Evolutionary conservation across 306 rosid genomes (phyloP).

Genomic region (Cucurbita pepo): DNA sequence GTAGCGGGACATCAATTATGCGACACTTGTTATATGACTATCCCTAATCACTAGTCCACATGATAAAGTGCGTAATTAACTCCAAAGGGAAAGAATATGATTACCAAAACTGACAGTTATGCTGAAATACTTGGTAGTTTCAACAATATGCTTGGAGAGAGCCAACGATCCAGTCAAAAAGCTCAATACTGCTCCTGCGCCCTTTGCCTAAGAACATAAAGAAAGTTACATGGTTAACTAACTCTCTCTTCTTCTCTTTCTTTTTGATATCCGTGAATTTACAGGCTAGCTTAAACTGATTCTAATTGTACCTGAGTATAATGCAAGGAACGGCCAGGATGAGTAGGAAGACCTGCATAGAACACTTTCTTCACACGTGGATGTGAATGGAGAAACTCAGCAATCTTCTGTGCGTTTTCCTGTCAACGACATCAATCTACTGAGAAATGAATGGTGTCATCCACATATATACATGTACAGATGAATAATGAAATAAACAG

Average conservation of each 20-base stretch:
- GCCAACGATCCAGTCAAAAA: conserved; percentile 71
- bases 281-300: background rate
- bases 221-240: background rate
- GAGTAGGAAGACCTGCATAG: conserved; percentile 62
- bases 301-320: conserved; percentile 58
- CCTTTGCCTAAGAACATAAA: conserved; percentile 50
- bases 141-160: conserved; percentile 81
- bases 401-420: conserved; percentile 89
- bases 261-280: background rate
- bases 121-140: conserved; percentile 77
- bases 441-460: background rate
- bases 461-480: background rate
- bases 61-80: background rate
- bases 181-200: conserved; percentile 89
- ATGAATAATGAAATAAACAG: background rate
- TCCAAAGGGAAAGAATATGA: background rate
- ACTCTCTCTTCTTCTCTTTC: background rate
- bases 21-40: no score
- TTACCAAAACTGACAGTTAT: conserved; percentile 91
- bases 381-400: conserved; percentile 75
- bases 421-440: conserved; percentile 12
- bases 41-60: background rate
- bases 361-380: conserved; percentile 61
- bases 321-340: conserved; percentile 67
- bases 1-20: no score